Base-by-base conservation (phyloP, 177 flowering plant species). In the Telopea speciosissima region DNA sequence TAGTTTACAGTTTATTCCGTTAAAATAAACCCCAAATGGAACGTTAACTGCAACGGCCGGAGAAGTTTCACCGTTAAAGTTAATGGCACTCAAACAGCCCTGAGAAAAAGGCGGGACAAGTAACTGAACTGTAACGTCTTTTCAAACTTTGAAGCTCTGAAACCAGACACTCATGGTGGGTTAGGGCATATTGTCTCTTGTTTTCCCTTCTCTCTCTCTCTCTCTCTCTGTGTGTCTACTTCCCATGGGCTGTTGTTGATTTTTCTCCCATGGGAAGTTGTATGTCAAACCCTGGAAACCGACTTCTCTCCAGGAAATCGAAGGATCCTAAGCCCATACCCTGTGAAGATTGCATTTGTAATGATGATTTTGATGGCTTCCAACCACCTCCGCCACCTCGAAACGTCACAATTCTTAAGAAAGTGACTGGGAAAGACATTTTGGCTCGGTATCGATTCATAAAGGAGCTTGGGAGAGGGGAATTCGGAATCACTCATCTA, bases 381-480 rank as follows among this genome's bases (percentile, higher is more conserved):
- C 45, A 49, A 1, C 9, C 52, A 23, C 49, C 74, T 0, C 9
- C 54, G 21, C 24, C 65, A 8, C 22, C 36, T 1, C 40, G 19
- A 14, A 24, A n/a, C 23, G 10, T 42, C 52, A 26, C 62, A 3
- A 44, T 78, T 25, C 68, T 78, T 4, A 49, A 23, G 11, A 31
- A 75, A 8, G 73, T 77, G 3, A 69, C 73, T 14, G 85, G 81
- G 1, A 21, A 64, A 17, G 75, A 78, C 68, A 66, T 82, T 21
- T 65, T 26, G 36, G 3, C 21, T 40, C 68, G 66, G 44, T 82
- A 80, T 61, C 21, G 19, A 11, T 24, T 82, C 11, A 83, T 76
- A 19, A 82, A 74, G 60, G 97, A 92, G 77, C 74, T 92, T 1
- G 97, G 96, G 31, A 76, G 96, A 25, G 97, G 96, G 0, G 97